phyloP scores from a whole-genome alignment of 2,329 filamentous ascomycete genomes.

The Emmonsiellopsis sp. region DNA sequence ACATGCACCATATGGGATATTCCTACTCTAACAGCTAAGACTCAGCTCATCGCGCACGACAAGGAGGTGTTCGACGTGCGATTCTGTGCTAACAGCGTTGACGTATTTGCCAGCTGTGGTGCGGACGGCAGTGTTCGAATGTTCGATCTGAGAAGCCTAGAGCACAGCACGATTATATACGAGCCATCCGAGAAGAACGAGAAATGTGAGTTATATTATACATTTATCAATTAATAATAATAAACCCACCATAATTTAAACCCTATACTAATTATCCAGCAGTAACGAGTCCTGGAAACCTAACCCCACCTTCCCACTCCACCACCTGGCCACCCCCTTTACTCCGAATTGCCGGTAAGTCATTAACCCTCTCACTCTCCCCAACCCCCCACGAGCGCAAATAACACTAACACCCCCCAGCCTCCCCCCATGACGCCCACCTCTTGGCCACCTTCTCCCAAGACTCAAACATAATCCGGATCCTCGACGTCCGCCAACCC shows the following conservation, averaged over 20 bases:
- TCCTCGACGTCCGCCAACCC: constrained; percentile 91
- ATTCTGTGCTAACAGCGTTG: constrained; percentile 96
- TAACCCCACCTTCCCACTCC: constrained; percentile 53
- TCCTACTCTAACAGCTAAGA: constrained; percentile 93
- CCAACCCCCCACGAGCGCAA: background rate
- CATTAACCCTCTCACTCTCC: background rate
- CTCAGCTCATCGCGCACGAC: constrained; percentile 94
- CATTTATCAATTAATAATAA: background rate
- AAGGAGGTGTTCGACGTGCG: constrained; percentile 98
- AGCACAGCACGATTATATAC: constrained; percentile 98
- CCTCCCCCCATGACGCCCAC: constrained; percentile 90
- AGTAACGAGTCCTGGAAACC: constrained; percentile 42
- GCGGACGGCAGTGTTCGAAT: constrained; percentile 96
- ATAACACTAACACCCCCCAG: constrained; percentile 29
- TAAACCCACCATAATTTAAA: too few species aligned
- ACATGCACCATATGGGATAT: constrained; percentile 99
- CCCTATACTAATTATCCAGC: constrained; percentile 5
- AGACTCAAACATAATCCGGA: constrained; percentile 84
- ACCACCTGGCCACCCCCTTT: constrained; percentile 50
- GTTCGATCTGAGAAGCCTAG: constrained; percentile 93
- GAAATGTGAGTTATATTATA: constrained; percentile 42
- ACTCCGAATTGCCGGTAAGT: constrained; percentile 35
- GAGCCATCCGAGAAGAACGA: constrained; percentile 83
- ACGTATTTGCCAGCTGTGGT: constrained; percentile 96
- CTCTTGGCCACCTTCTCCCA: constrained; percentile 94